Evolutionary conservation across 2,329 filamentous ascomycete species (phyloP).

Genomic region (Tolypocladium amazonense): DNA sequence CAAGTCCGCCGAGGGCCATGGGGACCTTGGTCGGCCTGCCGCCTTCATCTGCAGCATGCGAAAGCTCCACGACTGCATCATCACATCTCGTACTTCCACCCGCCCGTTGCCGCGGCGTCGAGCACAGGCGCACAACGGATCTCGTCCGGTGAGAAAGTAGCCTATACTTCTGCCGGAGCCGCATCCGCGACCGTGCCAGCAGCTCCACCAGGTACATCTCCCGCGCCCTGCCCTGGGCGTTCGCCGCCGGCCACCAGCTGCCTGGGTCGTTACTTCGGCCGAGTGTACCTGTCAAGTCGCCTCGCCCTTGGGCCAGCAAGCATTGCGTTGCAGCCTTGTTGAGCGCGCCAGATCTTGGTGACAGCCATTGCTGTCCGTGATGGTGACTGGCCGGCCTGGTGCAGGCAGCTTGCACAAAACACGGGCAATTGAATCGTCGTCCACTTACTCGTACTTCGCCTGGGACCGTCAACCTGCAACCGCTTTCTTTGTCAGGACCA

Average conservation of each 20-base stretch:
- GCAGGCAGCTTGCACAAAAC: neutral
- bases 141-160: neutral
- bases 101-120: neutral
- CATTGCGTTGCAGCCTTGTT: neutral
- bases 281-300: neutral
- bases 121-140: neutral
- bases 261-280: neutral
- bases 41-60: neutral
- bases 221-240: neutral
- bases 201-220: conserved; percentile 2
- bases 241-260: too few relatives aligned
- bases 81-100: neutral
- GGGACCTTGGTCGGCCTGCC: neutral
- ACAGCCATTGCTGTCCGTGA: neutral
- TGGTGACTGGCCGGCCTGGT: neutral
- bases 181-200: neutral
- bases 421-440: neutral
- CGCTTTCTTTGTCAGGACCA: neutral
- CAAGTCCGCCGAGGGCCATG: neutral
- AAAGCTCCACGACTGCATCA: neutral
- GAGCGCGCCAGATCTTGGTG: neutral
- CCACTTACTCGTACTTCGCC: neutral
- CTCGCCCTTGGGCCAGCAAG: neutral
- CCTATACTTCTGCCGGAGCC: neutral
- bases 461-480: neutral